A percentile compares a stretch with the other conserved stretches of the same genome.
These are phyloP conservation scores for Fistulinella staudtii DNA, from an alignment of 1,284 basidiomycete genomes.

Conservation along the genomic window DNA sequence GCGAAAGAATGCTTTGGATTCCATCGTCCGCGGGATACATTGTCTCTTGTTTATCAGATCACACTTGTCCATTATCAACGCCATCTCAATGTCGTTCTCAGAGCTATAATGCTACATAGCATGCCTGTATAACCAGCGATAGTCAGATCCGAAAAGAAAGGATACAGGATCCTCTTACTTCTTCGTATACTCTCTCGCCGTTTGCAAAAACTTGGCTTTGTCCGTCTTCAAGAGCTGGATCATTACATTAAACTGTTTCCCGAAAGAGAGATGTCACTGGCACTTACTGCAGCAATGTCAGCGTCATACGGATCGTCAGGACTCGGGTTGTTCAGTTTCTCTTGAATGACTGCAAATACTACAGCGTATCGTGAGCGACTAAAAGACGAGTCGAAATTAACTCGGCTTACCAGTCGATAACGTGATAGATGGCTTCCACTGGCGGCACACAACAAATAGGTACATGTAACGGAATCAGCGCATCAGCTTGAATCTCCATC, in stretches of 20 bases:
- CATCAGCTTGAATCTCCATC: conserved; percentile 3
- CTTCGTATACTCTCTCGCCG: conserved; percentile 78
- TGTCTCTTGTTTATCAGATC: conserved; percentile 2
- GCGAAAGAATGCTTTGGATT: conserved; percentile 5
- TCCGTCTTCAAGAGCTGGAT: conserved; percentile 68
- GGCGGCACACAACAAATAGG: conserved; percentile 8
- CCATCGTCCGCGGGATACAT: conserved; percentile 3
- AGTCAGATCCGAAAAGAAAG: conserved; percentile 9
- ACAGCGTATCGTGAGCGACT: conserved; percentile 6
- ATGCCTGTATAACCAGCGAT: conserved; percentile 13
- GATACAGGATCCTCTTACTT: conserved; percentile 46
- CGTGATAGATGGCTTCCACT: conserved; percentile 91
- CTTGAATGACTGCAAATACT: conserved; percentile 79
- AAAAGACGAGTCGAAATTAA: neutral
- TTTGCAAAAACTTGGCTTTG: conserved; percentile 62
- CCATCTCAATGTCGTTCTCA: neutral
- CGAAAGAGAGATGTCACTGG: neutral
- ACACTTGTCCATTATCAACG: neutral
- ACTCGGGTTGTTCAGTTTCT: conserved; percentile 86
- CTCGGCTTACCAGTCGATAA: conserved; percentile 60
- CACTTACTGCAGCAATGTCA: conserved; percentile 69
- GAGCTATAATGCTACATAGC: conserved; percentile 24
- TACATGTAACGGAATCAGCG: neutral
- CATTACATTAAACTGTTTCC: neutral
- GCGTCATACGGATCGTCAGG: conserved; percentile 88